Conservation (phyloP, 345 rosid species). For the Camelina sativa region DNA sequence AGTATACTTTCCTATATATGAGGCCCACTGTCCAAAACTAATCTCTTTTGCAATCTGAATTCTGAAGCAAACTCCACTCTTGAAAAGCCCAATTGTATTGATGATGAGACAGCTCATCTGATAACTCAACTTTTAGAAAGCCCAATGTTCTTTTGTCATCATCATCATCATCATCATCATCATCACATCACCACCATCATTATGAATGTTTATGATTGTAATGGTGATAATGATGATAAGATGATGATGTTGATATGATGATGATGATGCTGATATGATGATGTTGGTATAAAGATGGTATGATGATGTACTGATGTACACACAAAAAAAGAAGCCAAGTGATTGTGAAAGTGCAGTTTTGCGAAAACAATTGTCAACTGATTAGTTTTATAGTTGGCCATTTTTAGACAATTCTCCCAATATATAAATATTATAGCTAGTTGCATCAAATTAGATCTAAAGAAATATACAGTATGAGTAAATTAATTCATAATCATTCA, state of each 20-base stretch:
- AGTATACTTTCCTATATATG: neutral
- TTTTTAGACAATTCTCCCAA: neutral
- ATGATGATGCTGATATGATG: neutral
- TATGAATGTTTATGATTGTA: neutral
- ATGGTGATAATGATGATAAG: neutral
- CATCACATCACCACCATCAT: neutral
- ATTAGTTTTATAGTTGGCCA: neutral
- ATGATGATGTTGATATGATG: neutral
- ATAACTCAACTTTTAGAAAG: neutral
- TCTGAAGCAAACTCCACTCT: neutral
- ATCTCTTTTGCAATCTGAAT: neutral
- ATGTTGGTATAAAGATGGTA: neutral
- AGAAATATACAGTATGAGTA: neutral
- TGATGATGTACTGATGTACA: too few species aligned
- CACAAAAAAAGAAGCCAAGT: too few species aligned
- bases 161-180: neutral
- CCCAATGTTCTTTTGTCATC: neutral
- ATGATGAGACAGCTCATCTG: neutral
- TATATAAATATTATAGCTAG: neutral
- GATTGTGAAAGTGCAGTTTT: too few species aligned
- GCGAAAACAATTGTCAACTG: neutral
- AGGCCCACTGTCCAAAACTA: neutral
- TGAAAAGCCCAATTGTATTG: neutral
- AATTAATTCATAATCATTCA: too few species aligned
- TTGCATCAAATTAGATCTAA: neutral